Conservation (phyloP, 140 eudicot species). For the Cichorium intybus region DNA sequence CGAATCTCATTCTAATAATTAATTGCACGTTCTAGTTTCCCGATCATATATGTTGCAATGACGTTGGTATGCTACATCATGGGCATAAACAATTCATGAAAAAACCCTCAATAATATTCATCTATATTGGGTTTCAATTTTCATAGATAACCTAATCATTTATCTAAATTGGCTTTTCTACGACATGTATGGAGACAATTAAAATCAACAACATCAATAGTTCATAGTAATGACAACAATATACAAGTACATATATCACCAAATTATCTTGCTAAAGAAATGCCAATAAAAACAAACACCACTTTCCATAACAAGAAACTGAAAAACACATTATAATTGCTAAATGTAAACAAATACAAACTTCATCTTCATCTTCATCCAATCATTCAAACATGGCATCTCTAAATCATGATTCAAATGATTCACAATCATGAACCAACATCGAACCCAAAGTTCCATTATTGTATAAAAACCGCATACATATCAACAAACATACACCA, state of each 20-base stretch:
- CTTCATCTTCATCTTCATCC: slow-evolving; percentile 23
- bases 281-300: slow-evolving; percentile 13
- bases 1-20: no score
- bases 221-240: neutral
- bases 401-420: slow-evolving; percentile 18
- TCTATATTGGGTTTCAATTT: no score
- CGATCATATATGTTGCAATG: no score
- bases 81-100: no score
- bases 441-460: slow-evolving; percentile 16
- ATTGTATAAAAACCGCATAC: slow-evolving; percentile 3
- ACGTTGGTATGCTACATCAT: no score
- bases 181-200: no score
- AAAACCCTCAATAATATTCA: no score
- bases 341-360: slow-evolving; percentile 7
- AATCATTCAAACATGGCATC: slow-evolving; percentile 15
- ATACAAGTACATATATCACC: neutral
- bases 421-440: slow-evolving; percentile 33
- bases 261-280: neutral
- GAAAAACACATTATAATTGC: slow-evolving; percentile 2
- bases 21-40: no score
- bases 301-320: neutral
- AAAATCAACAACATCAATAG: neutral
- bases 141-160: no score
- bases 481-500: slow-evolving; percentile 20
- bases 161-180: no score